These are phyloP conservation scores for Ehretia macrophylla DNA, from an alignment of 257 asterid genomes.

Conservation along the genomic window DNA sequence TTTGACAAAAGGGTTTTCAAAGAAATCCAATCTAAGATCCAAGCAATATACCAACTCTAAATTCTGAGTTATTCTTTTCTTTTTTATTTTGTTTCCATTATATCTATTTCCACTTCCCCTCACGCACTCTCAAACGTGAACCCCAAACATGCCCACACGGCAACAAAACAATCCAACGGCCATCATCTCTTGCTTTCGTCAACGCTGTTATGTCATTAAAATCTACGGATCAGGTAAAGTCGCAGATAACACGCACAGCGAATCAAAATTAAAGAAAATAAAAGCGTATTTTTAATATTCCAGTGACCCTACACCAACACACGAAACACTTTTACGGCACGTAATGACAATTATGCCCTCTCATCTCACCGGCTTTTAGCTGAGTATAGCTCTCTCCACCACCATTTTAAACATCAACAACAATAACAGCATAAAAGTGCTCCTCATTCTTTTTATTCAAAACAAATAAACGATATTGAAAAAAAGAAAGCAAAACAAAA, in stretches of 20 bases:
- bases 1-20: too few relatives aligned
- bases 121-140: not conserved
- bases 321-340: conserved; percentile 37
- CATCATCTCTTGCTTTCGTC: not conserved
- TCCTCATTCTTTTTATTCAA: not conserved
- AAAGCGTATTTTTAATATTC: not conserved
- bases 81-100: not conserved
- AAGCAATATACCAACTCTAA: too few relatives aligned
- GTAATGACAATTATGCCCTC: conserved; percentile 51
- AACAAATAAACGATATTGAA: too few relatives aligned
- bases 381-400: not conserved
- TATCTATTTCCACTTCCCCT: not conserved
- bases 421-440: not conserved
- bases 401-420: not conserved
- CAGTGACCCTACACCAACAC: not conserved
- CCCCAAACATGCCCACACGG: not conserved
- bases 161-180: not conserved
- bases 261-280: not conserved
- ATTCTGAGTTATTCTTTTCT: not conserved
- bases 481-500: too few relatives aligned
- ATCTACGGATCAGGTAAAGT: not conserved
- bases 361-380: conserved; percentile 17
- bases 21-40: too few relatives aligned
- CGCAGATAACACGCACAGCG: not conserved
- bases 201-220: not conserved